Base-by-base conservation (phyloP, 371 early-diverging fungal species). In the Apophysomyces sp. region DNA sequence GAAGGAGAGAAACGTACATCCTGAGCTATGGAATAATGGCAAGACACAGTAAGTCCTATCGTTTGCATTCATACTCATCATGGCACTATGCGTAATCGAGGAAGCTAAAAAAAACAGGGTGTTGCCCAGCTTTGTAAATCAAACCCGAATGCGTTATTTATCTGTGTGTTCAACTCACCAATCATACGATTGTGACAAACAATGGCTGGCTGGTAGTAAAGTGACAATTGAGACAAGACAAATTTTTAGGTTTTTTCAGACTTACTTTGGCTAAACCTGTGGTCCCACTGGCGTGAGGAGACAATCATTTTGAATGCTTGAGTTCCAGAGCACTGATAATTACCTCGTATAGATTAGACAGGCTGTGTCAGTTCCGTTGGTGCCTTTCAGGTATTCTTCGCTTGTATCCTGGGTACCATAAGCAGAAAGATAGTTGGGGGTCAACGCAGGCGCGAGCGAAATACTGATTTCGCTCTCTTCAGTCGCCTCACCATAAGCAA, bases 11-110 rank as follows among this genome's bases (percentile, higher is more conserved):
- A 15, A 60, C 61, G 36, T 55, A 68, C 58, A 32, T 7, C 57
- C 71, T 28, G 68, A 61, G 18, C 73, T 68, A 40, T 72, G 72
- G 49, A 61, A 72, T 28, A 72, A 64, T 27, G 72, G 72, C 4
- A 72, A 49, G 21, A 65, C 57, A 18, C 58, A 57, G 49, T 72
- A 72, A 12, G 63, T 30, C 21, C 73, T 55, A 55, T 74, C 75
- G 2, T 51, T 51, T 4, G 60, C 26, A 12, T 53, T 24, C 13
- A 63, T 21, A 11, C 39, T n/a, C 58, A 18, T 68, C 31, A 27
- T 39, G 18, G 13, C 28, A 24, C 16, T 26, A 41, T 58, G 58
- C 7, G 58, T 55, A 39, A 63, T 26, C 28, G 41, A 34, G 13
- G 34, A 34, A 0, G 13, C 7, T 11, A 34, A 0, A 34, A 34